Base-by-base conservation (phyloP, 176 grass and related monocot genomes). In the Chrysopogon serrulatus region DNA sequence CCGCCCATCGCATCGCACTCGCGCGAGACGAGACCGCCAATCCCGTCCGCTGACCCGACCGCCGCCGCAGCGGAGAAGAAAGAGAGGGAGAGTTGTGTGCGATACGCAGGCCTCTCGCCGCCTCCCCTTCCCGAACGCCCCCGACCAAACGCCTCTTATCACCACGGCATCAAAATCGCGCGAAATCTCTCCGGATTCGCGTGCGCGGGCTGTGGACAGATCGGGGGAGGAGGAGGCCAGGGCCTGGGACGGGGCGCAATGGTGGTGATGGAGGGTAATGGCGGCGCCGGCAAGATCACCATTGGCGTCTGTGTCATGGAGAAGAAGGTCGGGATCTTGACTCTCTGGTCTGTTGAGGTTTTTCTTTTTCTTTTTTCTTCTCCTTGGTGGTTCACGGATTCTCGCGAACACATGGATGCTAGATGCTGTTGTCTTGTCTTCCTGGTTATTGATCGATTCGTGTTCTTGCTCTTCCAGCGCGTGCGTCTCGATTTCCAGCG, bases 271-370 rank as follows among this genome's bases (percentile, higher is more conserved):
- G 41, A 77, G 26, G 72, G 59, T 6, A 90, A 82, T 86, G 73
- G 47, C 23, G 66, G 34, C 43, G 66, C 83, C 44, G 30, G 18
- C 34, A 88, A 34, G 86, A 49, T 98, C 84, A 88, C 79, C 85
- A 88, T 98, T 83, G 96, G 96, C 42, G 93, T 98, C 67, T 98
- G 96, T 83, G 96, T 98, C 68, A 90, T 98, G 96, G 93, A 93
- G 83, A 95, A 98, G 82, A 98, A 95, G 96, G 96, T 98, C 68
- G 0, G 76, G 73, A 65, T 77, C 88, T 72, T 31, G 28, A 41
- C 72, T 18, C 69, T 76, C 26, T 16, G 36, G 15, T 44, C 36
- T 56, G 24, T 77, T 72, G 30, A 48, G 24, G 17, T 45, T 69
- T 63, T 30, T 3, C 11, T 8, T 13, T 35, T 70, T 53, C 12